Conservation (phyloP, 2,329 filamentous ascomycete species). For the Hymenoscyphus occultus region DNA sequence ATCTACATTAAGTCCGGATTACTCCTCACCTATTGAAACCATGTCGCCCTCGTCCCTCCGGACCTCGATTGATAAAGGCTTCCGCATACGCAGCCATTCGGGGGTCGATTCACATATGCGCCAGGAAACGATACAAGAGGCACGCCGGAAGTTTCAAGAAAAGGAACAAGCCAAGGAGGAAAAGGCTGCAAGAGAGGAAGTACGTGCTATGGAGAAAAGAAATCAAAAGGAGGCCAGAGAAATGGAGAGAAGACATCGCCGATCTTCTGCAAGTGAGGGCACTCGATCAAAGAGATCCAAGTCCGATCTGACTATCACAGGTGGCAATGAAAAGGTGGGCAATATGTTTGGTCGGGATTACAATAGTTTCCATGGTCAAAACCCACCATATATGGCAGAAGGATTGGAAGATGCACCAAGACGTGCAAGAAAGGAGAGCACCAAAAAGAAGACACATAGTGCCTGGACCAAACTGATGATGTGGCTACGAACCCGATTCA, state of each 20-base stretch:
- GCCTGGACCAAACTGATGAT: constrained; percentile 63
- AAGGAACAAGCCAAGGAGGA: constrained; percentile 60
- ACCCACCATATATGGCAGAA: constrained; percentile 12
- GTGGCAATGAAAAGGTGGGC: constrained; percentile 28
- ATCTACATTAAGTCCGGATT: constrained; percentile 23
- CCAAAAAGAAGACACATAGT: constrained; percentile 58
- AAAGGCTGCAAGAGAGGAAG: constrained; percentile 58
- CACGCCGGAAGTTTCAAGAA: constrained; percentile 61
- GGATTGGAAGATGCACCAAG: constrained; percentile 6
- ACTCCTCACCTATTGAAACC: constrained; percentile 29
- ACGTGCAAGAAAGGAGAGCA: constrained; percentile 15
- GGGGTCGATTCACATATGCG: constrained; percentile 55
- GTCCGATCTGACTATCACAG: constrained; percentile 30
- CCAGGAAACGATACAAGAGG: constrained; percentile 56
- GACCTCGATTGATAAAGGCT: constrained; percentile 56
- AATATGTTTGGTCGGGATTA: constrained; percentile 25
- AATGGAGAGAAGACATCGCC: constrained; percentile 42
- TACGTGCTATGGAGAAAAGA: constrained; percentile 56
- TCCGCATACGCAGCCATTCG: constrained; percentile 59
- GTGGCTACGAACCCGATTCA: constrained; percentile 59
- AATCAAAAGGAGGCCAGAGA: constrained; percentile 54
- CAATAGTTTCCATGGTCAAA: constrained; percentile 17
- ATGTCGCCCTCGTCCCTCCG: constrained; percentile 49
- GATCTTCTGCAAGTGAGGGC: constrained; percentile 38
- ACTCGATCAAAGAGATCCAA: constrained; percentile 42